phyloP scores from a whole-genome alignment of 768 basidiomycete genomes.

The Dioszegia hungarica region DNA sequence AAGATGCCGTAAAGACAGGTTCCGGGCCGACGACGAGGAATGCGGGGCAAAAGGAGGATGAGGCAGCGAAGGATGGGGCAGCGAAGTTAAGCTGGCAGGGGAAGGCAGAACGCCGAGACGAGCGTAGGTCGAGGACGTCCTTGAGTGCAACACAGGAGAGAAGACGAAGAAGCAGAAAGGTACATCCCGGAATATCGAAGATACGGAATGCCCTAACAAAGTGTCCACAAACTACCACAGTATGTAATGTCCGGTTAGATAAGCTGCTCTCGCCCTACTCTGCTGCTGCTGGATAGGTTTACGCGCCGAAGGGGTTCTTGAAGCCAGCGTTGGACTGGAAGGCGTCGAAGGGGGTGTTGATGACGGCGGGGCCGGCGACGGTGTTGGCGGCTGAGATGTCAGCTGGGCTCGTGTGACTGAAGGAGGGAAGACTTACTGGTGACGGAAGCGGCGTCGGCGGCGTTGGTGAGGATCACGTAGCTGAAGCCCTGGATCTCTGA shows the following conservation, averaged over 20 bases:
- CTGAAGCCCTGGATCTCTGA: conserved; percentile 29
- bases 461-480: conserved; percentile 36
- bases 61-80: no score
- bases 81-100: no score
- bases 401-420: background rate
- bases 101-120: no score
- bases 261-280: background rate
- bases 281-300: background rate
- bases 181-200: no score
- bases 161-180: no score
- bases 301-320: conserved; percentile 11
- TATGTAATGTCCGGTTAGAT: background rate
- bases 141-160: no score
- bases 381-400: conserved; percentile 51
- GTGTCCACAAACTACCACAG: no score
- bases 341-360: conserved; percentile 35
- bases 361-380: conserved; percentile 60
- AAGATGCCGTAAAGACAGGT: no score
- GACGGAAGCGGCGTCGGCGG: conserved; percentile 27
- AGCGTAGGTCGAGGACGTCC: no score
- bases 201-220: no score
- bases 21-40: no score
- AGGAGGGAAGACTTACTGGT: conserved; percentile 10
- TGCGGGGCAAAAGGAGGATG: no score
- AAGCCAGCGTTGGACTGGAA: conserved; percentile 25